A percentile compares a stretch with the other conserved stretches of the same genome.
These are phyloP conservation scores for Leccinellum luteum DNA, from an alignment of 768 basidiomycete genomes.

Conservation along the genomic window DNA sequence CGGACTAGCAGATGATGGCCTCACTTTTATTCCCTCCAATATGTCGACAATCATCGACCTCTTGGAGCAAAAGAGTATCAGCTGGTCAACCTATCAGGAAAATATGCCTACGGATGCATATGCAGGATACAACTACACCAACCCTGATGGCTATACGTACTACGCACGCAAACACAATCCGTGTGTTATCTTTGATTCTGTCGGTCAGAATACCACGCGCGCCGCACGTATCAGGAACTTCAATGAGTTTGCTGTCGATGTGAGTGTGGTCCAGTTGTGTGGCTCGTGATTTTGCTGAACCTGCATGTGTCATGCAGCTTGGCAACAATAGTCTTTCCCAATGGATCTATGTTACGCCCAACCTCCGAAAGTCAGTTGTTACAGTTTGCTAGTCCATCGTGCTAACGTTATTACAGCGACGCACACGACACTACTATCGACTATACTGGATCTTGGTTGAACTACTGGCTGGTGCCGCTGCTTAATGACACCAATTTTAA, in stretches of 20 bases:
- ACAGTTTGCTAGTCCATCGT: background rate
- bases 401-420: constrained; percentile 39
- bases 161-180: constrained; percentile 61
- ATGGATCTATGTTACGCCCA: constrained; percentile 64
- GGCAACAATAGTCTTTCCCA: constrained; percentile 49
- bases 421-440: constrained; percentile 58
- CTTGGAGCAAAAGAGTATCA: constrained; percentile 52
- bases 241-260: constrained; percentile 58
- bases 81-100: constrained; percentile 64
- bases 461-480: constrained; percentile 50
- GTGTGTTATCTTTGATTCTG: constrained; percentile 48
- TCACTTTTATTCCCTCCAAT: constrained; percentile 37
- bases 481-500: constrained; percentile 54
- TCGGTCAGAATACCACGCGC: constrained; percentile 42
- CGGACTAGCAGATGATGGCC: constrained; percentile 44
- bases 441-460: constrained; percentile 45
- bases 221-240: constrained; percentile 52
- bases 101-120: constrained; percentile 53
- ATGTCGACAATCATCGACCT: constrained; percentile 60
- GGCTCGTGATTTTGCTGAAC: background rate
- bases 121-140: constrained; percentile 36
- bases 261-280: constrained; percentile 20
- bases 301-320: constrained; percentile 9
- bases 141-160: constrained; percentile 40
- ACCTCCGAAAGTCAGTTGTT: constrained; percentile 36